phyloP scores from a whole-genome alignment of 208 protist species.

The Acanthamoeba rhysodes region DNA sequence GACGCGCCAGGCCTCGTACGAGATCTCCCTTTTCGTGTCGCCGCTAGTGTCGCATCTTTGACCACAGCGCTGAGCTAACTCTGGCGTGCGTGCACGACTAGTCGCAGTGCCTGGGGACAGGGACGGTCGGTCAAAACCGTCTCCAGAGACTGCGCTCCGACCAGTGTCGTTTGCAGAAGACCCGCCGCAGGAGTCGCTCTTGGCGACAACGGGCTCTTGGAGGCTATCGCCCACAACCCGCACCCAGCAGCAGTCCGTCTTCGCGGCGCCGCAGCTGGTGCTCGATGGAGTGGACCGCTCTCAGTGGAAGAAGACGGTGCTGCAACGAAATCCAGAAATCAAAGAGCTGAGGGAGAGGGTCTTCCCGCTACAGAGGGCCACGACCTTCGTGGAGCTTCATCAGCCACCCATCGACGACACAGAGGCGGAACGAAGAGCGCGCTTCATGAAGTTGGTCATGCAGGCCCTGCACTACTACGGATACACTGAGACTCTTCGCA shows the following conservation, averaged over 20 bases:
- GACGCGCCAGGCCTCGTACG: not conserved
- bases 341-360: conserved; percentile 35
- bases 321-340: conserved; percentile 9
- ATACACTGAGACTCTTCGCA: not conserved
- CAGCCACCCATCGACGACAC: not conserved
- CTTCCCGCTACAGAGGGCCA: not conserved
- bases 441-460: not conserved
- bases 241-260: too few relatives aligned
- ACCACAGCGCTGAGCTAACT: too few relatives aligned
- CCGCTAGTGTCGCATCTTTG: not conserved
- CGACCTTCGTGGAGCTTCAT: conserved; percentile 52
- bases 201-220: too few relatives aligned
- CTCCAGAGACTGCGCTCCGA: too few relatives aligned
- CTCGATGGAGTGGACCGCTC: conserved; percentile 1
- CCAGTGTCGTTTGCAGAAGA: too few relatives aligned
- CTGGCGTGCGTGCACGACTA: too few relatives aligned
- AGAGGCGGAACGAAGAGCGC: not conserved
- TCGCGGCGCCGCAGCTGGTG: not conserved
- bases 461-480: conserved; percentile 37
- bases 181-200: too few relatives aligned
- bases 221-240: too few relatives aligned
- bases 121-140: too few relatives aligned
- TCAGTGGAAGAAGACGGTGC: conserved; percentile 52
- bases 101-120: too few relatives aligned
- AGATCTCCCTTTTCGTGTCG: not conserved